Conservation (phyloP, 371 early-diverging fungal species). For the Rhizomucor pusillus region DNA sequence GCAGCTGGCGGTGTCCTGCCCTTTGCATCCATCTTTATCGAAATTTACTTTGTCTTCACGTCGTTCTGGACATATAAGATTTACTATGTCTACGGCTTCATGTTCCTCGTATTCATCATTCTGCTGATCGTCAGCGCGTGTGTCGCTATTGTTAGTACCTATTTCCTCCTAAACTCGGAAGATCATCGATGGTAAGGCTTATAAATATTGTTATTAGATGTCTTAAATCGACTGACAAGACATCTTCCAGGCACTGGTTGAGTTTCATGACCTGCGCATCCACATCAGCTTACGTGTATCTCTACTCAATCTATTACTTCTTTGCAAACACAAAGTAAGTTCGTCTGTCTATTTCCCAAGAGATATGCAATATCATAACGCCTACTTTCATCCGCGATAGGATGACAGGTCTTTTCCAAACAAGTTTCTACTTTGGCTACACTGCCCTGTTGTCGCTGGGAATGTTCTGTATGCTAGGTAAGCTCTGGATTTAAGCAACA, state of each 20-base stretch:
- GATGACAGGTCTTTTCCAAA: conserved; percentile 83
- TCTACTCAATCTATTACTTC: conserved; percentile 81
- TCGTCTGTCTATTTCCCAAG: no score
- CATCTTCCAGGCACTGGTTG: conserved; percentile 69
- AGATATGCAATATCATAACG: no score
- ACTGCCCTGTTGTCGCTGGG: conserved; percentile 66
- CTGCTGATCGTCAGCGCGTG: conserved; percentile 74
- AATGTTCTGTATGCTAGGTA: conserved; percentile 71
- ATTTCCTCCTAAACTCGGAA: conserved; percentile 79
- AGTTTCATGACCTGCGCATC: conserved; percentile 79
- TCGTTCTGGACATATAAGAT: conserved; percentile 85
- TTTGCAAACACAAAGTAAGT: conserved; percentile 69
- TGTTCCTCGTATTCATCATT: conserved; percentile 72
- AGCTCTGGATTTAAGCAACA: background rate
- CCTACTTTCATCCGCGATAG: no score
- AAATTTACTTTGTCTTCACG: conserved; percentile 84
- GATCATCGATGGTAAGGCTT: conserved; percentile 75
- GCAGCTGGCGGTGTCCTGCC: conserved; percentile 77
- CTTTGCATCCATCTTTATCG: conserved; percentile 83
- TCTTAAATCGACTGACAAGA: background rate
- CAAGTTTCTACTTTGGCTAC: conserved; percentile 82
- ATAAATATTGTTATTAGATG: background rate
- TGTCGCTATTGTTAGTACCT: conserved; percentile 76
- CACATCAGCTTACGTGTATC: conserved; percentile 74
- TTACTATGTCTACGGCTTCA: conserved; percentile 85